Conservation (phyloP, 2,329 filamentous ascomycete species). For the Fusarium albidum region DNA sequence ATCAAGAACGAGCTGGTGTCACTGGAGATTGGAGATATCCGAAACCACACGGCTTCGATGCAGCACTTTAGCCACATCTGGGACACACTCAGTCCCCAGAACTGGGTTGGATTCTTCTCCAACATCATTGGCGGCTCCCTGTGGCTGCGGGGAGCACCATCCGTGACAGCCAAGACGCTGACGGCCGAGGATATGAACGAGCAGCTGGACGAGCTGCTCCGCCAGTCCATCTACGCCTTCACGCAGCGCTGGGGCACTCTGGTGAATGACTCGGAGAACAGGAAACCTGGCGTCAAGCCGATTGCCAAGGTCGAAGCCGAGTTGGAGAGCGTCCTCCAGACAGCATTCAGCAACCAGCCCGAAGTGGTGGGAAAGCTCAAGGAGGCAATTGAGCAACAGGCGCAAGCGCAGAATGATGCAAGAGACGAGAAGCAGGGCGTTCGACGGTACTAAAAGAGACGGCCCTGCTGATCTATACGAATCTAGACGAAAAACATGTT, state of each 20-base stretch:
- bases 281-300: conserved; percentile 58
- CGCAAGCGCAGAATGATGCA: conserved; percentile 59
- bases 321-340: conserved; percentile 63
- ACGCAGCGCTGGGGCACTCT: conserved; percentile 66
- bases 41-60: conserved; percentile 57
- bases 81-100: conserved; percentile 67
- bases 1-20: conserved; percentile 96
- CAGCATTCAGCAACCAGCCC: conserved; percentile 66
- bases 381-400: conserved; percentile 67
- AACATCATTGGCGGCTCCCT: conserved; percentile 64
- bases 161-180: conserved; percentile 50
- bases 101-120: conserved; percentile 66
- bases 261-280: conserved; percentile 57
- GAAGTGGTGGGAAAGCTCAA: conserved; percentile 68
- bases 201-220: conserved; percentile 68
- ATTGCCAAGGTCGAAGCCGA: conserved; percentile 63
- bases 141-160: conserved; percentile 51
- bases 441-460: conserved; percentile 40
- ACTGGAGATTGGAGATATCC: conserved; percentile 84
- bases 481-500: conserved; percentile 4
- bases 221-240: conserved; percentile 70
- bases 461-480: background rate
- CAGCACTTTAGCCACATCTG: conserved; percentile 72
- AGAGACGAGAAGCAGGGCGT: conserved; percentile 47
- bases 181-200: conserved; percentile 68